These are phyloP conservation scores for Craterostigma plantagineum DNA, from an alignment of 257 asterid species.

Conservation along the genomic window DNA sequence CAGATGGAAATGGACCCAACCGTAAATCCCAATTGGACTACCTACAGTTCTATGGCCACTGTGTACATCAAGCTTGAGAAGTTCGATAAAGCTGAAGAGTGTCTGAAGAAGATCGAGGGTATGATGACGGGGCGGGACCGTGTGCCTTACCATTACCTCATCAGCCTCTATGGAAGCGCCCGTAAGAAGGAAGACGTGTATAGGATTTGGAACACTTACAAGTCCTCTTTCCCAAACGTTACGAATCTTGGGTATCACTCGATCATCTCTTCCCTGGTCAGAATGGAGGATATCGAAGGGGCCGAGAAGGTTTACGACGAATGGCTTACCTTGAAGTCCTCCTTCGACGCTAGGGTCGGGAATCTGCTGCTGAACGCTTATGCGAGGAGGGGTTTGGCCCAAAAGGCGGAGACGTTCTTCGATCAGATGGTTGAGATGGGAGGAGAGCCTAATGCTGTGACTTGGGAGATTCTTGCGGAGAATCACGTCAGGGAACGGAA, in stretches of 20 bases:
- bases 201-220: conserved; percentile 62
- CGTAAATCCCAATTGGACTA: conserved; percentile 66
- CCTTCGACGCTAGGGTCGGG: conserved; percentile 55
- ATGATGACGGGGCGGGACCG: conserved; percentile 55
- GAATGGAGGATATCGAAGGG: conserved; percentile 47
- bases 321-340: conserved; percentile 51
- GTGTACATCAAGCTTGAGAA: conserved; percentile 38
- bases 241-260: conserved; percentile 66
- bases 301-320: conserved; percentile 71
- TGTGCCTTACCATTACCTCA: conserved; percentile 56
- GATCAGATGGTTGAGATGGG: conserved; percentile 44
- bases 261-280: conserved; percentile 45
- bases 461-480: conserved; percentile 84
- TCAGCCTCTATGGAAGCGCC: conserved; percentile 52
- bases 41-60: conserved; percentile 82
- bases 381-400: conserved; percentile 36
- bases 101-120: conserved; percentile 45
- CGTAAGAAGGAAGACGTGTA: conserved; percentile 62
- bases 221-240: conserved; percentile 30
- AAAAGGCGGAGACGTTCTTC: conserved; percentile 41
- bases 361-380: conserved; percentile 52
- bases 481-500: conserved; percentile 35
- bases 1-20: conserved; percentile 43
- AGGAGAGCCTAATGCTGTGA: conserved; percentile 51
- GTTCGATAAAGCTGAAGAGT: conserved; percentile 40